Percentiles rank a stretch among this genome's conserved stretches.
Evolutionary conservation across 345 rosid genomes (phyloP).

Genomic region (Geranium rotundifolium): DNA sequence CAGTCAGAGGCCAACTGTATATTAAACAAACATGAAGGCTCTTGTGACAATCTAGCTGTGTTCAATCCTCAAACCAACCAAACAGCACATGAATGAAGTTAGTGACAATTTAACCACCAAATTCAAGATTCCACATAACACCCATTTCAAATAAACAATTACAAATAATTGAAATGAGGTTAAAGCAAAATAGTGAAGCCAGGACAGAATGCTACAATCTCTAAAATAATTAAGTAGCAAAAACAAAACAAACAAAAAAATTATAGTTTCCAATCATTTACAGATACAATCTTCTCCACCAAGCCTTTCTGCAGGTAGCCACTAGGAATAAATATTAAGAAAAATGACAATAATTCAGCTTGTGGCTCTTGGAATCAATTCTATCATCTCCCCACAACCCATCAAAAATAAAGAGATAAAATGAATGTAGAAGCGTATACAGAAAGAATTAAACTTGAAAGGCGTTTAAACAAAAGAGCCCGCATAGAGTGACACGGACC

Average conservation of each 20-base stretch:
- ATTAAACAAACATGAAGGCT: too few relatives aligned
- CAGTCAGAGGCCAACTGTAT: too few relatives aligned
- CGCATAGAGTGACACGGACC: slow-evolving; percentile 17
- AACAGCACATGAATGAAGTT: too few relatives aligned
- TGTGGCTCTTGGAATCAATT: background rate
- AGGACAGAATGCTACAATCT: background rate
- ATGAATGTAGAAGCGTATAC: slow-evolving; percentile 12
- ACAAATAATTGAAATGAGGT: too few relatives aligned
- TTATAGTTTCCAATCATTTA: slow-evolving; percentile 13
- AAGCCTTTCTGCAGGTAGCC: background rate
- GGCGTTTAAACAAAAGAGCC: slow-evolving; percentile 6
- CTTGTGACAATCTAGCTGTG: too few relatives aligned
- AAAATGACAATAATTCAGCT: slow-evolving; percentile 3
- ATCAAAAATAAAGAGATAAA: background rate
- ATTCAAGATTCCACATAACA: too few relatives aligned
- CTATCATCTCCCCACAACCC: slow-evolving; percentile 1
- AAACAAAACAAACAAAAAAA: background rate
- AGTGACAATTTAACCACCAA: too few relatives aligned
- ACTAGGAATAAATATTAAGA: background rate
- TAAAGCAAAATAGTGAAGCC: background rate
- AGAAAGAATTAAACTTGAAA: slow-evolving; percentile 16
- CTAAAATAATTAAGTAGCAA: background rate
- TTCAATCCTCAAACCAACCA: too few relatives aligned
- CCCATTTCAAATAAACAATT: too few relatives aligned
- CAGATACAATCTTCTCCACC: slow-evolving; percentile 4